Conservation (phyloP, 73 alveolate species). For the Blepharisma japonicum region DNA sequence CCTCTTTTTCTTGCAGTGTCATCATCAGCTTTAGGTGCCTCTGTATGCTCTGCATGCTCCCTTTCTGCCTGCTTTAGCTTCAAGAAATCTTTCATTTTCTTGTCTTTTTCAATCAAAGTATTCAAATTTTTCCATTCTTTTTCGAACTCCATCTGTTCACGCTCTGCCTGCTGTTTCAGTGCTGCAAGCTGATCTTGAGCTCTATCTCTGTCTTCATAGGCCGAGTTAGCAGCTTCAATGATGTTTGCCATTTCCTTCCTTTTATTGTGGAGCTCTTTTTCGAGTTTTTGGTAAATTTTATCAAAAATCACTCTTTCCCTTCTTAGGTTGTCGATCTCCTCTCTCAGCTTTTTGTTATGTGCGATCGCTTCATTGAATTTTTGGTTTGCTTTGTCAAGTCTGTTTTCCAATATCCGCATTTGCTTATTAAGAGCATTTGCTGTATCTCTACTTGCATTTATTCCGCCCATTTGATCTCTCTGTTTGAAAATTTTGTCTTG, state of each 20-base stretch:
- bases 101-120: slow-evolving; percentile 50
- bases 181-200: slow-evolving; percentile 89
- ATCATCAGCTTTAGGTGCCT: background rate
- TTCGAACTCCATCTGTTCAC: slow-evolving; percentile 80
- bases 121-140: slow-evolving; percentile 55
- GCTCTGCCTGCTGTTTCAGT: slow-evolving; percentile 72
- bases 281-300: slow-evolving; percentile 91
- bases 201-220: slow-evolving; percentile 86
- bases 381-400: slow-evolving; percentile 93
- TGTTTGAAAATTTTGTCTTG: slow-evolving; percentile 37
- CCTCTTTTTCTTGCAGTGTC: slow-evolving; percentile 8
- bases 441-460: slow-evolving; percentile 83
- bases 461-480: slow-evolving; percentile 58
- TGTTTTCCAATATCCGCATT: slow-evolving; percentile 88
- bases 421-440: slow-evolving; percentile 82
- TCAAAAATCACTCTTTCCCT: slow-evolving; percentile 95
- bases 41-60: slow-evolving; percentile 39
- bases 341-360: slow-evolving; percentile 84
- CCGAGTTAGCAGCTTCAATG: slow-evolving; percentile 76
- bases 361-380: slow-evolving; percentile 96
- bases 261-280: slow-evolving; percentile 78
- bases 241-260: slow-evolving; percentile 59
- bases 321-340: slow-evolving; percentile 87
- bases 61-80: slow-evolving; percentile 49
- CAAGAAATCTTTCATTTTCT: slow-evolving; percentile 56